Evolutionary conservation across 805 yeast genomes (phyloP).

Genomic region (Candida peoriensis): DNA sequence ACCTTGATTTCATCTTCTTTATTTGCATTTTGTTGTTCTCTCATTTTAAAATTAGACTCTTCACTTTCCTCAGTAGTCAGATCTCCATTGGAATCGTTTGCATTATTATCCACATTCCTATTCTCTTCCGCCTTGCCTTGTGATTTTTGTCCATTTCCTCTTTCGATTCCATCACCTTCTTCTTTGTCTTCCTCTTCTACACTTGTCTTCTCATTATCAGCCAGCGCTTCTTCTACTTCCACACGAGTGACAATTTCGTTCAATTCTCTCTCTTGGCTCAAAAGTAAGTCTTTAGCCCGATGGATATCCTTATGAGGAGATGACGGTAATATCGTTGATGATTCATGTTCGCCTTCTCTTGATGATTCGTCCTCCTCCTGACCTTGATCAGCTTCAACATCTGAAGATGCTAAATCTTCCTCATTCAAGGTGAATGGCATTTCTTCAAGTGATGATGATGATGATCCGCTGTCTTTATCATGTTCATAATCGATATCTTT

Average conservation of each 20-base stretch:
- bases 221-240: slow-evolving; percentile 9
- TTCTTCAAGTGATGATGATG: neutral
- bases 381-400: slow-evolving; percentile 3
- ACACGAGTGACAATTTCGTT: too few species aligned
- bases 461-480: neutral
- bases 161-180: neutral
- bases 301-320: slow-evolving; percentile 14
- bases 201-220: neutral
- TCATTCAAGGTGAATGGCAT: slow-evolving; percentile 13
- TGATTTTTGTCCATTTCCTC: too few species aligned
- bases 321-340: slow-evolving; percentile 3
- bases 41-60: too few species aligned
- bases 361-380: slow-evolving; percentile 7
- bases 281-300: slow-evolving; percentile 14
- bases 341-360: slow-evolving; percentile 4
- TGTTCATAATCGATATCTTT: slow-evolving; percentile 3
- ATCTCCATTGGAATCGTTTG: too few species aligned
- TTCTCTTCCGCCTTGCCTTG: too few species aligned
- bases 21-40: too few species aligned
- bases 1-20: too few species aligned
- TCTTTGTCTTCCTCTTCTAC: neutral
- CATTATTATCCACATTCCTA: too few species aligned
- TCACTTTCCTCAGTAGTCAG: too few species aligned
- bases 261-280: too few species aligned
- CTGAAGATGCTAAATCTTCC: slow-evolving; percentile 11